A percentile compares a stretch with the other conserved stretches of the same genome.
phyloP scores from a whole-genome alignment of 106 monocot species.

The Gastrodia elata region DNA sequence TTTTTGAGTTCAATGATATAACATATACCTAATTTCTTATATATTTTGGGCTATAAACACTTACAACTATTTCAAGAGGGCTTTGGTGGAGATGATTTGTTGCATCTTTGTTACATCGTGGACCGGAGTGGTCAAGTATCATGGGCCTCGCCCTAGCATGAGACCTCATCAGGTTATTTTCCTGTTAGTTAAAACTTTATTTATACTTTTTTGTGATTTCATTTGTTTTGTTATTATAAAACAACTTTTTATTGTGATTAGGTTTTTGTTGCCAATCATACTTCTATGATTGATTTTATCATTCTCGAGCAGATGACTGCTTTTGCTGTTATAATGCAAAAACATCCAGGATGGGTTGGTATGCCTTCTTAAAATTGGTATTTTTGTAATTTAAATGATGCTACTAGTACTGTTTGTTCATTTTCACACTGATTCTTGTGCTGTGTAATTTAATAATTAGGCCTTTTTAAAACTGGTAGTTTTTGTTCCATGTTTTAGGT shows the following conservation, averaged over 20 bases:
- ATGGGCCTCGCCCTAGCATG: conserved; percentile 91
- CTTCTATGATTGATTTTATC: conserved; percentile 98
- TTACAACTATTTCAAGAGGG: background rate
- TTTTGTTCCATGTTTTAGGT: conserved; percentile 28
- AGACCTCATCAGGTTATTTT: conserved; percentile 76
- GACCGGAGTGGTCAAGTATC: conserved; percentile 95
- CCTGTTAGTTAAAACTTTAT: background rate
- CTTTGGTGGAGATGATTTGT: background rate
- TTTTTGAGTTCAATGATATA: background rate
- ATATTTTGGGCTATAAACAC: background rate
- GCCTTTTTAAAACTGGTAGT: too few species aligned
- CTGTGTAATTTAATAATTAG: too few species aligned
- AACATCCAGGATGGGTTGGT: conserved; percentile 99
- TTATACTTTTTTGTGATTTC: background rate
- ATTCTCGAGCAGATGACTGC: conserved; percentile 96
- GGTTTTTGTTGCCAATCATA: conserved; percentile 97
- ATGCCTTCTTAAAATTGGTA: conserved; percentile 9
- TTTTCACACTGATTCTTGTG: too few species aligned
- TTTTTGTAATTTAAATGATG: too few species aligned
- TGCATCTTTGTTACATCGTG: conserved; percentile 62
- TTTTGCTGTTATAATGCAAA: conserved; percentile 99
- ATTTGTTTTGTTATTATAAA: background rate
- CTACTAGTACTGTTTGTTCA: too few species aligned
- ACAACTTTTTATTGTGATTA: background rate
- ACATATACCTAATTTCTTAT: background rate